Conservation (phyloP, 192 early-diverging fungal genomes). For the Jimgerdemannia lactiflua region DNA sequence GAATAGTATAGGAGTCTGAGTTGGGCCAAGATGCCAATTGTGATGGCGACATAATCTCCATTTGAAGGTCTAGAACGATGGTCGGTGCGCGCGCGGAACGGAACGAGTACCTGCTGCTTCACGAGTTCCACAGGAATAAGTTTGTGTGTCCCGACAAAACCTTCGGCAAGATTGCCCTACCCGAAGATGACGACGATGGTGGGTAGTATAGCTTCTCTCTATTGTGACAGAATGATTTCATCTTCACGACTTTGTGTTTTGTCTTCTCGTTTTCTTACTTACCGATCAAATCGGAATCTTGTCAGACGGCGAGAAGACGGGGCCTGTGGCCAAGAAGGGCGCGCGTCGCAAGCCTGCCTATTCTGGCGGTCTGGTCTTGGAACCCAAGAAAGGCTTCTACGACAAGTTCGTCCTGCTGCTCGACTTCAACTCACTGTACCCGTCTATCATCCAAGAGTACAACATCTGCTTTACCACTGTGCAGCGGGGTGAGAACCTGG, state of each 20-base stretch:
- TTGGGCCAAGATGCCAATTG: no score
- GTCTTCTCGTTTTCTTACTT: not conserved
- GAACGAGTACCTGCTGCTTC: slow-evolving; percentile 92
- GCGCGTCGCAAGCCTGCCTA: slow-evolving; percentile 87
- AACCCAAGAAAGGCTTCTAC: slow-evolving; percentile 97
- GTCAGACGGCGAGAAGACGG: slow-evolving; percentile 23
- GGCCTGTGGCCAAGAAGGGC: slow-evolving; percentile 27
- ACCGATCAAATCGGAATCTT: not conserved
- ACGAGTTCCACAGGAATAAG: slow-evolving; percentile 92
- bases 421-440: slow-evolving; percentile 99
- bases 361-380: slow-evolving; percentile 93
- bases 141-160: slow-evolving; percentile 92
- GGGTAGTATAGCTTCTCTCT: not conserved
- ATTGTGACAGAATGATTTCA: not conserved
- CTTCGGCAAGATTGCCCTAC: slow-evolving; percentile 23
- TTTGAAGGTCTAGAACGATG: slow-evolving; percentile 70
- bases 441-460: slow-evolving; percentile 99
- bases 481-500: slow-evolving; percentile 33
- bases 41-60: not conserved
- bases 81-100: slow-evolving; percentile 88
- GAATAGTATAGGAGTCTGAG: not conserved
- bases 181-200: slow-evolving; percentile 31
- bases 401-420: slow-evolving; percentile 92
- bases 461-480: slow-evolving; percentile 99
- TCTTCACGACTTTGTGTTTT: not conserved